Conservation (phyloP, 306 rosid species). For the Medicago truncatula region MtrunA17r5.0-ANR NC_053048.1:44765501-44766000, state of each 20-base stretch:
- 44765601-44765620: not conserved
- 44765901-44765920: not conserved
- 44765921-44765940: constrained; percentile 8
- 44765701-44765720: constrained; percentile 50
- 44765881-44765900: constrained; percentile 16
- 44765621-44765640: not conserved
- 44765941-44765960: constrained; percentile 71
- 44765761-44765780: constrained; percentile 67
- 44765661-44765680: not conserved
- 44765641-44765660: not conserved
- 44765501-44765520: constrained; percentile 62
- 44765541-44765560: constrained; percentile 5
- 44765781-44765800: constrained; percentile 78
- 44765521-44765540: not conserved
- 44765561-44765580: not conserved
- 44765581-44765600: constrained; percentile 10
- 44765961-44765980: constrained; percentile 73
- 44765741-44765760: constrained; percentile 75
- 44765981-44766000: constrained; percentile 84
- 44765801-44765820: constrained; percentile 74
- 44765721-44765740: constrained; percentile 87
- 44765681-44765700: constrained; percentile 2
- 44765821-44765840: constrained; percentile 63
- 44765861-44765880: constrained; percentile 44
- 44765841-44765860: constrained; percentile 83